Evolutionary conservation across 495 filamentous ascomycete genomes (phyloP).

Genomic region (Aspergillus olivimuriae): DNA sequence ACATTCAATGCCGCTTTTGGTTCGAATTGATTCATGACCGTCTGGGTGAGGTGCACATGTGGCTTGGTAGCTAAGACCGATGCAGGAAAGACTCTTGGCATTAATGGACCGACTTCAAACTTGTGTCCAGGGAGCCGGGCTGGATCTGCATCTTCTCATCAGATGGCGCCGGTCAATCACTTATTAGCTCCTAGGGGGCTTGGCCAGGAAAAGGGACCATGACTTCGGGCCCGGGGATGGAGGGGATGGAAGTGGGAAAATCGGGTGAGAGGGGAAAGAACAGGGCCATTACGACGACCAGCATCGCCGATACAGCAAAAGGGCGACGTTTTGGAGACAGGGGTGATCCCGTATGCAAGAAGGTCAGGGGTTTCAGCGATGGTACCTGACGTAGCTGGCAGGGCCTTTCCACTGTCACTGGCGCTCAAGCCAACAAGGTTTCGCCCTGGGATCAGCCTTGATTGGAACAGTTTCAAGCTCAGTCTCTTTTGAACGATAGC

Average conservation of each 20-base stretch:
- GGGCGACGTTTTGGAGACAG: slow-evolving; percentile 1
- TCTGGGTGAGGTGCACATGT: slow-evolving; percentile 4
- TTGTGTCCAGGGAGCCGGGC: slow-evolving; percentile 9
- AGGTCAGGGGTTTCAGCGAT: slow-evolving; percentile 9
- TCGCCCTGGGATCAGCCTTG: not conserved
- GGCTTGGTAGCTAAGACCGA: slow-evolving; percentile 7
- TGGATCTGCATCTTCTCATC: slow-evolving; percentile 7
- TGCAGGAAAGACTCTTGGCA: slow-evolving; percentile 6
- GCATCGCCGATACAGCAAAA: not conserved
- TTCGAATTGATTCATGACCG: slow-evolving; percentile 7
- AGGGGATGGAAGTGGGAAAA: not conserved
- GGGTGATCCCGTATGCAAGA: slow-evolving; percentile 10
- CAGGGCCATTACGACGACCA: not conserved
- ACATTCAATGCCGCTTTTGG: not conserved
- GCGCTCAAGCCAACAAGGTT: slow-evolving; percentile 5
- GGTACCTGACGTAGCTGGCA: slow-evolving; percentile 4
- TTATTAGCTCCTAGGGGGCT: not conserved
- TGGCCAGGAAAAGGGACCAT: not conserved
- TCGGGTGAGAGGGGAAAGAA: not conserved
- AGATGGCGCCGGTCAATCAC: slow-evolving; percentile 5
- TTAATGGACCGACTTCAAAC: slow-evolving; percentile 9
- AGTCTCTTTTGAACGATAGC: not conserved
- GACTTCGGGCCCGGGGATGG: not conserved
- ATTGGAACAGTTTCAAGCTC: slow-evolving; percentile 3
- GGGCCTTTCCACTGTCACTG: slow-evolving; percentile 4